Base-by-base conservation (phyloP, 208 protist genomes). In the Leishmania aethiopica region DNA sequence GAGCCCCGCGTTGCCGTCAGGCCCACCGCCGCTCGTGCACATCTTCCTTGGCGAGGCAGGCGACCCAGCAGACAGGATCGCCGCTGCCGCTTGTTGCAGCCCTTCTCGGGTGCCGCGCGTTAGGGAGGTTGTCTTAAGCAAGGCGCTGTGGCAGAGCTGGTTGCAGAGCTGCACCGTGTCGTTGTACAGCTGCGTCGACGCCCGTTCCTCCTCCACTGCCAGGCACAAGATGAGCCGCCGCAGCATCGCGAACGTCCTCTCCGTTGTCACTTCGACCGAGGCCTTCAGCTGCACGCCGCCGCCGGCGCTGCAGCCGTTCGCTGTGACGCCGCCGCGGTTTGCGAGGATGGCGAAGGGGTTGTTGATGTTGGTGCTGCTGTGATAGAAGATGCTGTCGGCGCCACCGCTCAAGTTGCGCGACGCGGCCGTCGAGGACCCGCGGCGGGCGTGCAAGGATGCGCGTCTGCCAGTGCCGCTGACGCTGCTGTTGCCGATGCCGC, bases 211-310 rank as follows among this genome's bases (percentile, higher is more conserved):
- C 60, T 94, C 90, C 69, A 88, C 76, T 45, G 87, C 77, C 25
- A 94, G 85, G 69, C 86, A 89, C 28, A 94, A 81, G 22, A 94
- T 79, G n/a, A 92, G 82, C 25, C 85, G 84, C 40, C 85, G 88
- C 22, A 94, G 80, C 35, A 86, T 57, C 62, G 62, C 35, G 37
- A 90, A 81, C 11, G 81, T 81, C 17, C 82, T 77, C 73, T 91
- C 85, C 13, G 78, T 60, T 62, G 64, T 49, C 35, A 19, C 70
- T 53, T 35, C 55, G n/a, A 37, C 57, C 19, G 71, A 32, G n/a
- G 75, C 53, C 17, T 40, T 78, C 40, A 67, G 35, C 53, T 78
- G 49, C 37, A 45, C 53, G 19, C 57, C 53, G 37, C 55, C 55
- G 60, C 69, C 40, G 40, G 10, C 40, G 35, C 7, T 51, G 51